Percentiles rank a stretch among this genome's conserved stretches.
Evolutionary conservation across 179 eudicot genomes (phyloP).

Genomic region (Dionaea muscipula): DNA sequence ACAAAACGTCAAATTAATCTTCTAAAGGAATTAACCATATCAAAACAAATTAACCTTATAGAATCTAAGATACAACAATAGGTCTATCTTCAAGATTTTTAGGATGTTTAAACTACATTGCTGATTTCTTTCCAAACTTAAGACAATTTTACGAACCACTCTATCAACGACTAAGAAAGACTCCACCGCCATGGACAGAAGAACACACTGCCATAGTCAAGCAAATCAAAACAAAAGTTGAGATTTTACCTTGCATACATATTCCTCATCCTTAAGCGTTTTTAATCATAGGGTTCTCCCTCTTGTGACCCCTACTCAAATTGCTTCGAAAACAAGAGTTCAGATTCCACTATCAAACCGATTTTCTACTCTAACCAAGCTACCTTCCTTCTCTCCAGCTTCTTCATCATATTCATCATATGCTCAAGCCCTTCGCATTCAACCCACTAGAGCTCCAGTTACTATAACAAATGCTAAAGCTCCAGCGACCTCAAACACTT

Average conservation of each 20-base stretch:
- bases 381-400: too few species aligned
- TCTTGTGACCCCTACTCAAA: too few species aligned
- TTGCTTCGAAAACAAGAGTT: too few species aligned
- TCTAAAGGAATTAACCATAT: background rate
- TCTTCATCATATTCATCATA: too few species aligned
- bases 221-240: background rate
- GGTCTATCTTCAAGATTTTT: background rate
- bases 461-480: too few species aligned
- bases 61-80: background rate
- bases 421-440: too few species aligned
- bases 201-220: background rate
- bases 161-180: background rate
- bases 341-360: background rate
- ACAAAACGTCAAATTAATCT: background rate
- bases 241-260: background rate
- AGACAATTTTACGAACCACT: background rate
- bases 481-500: too few species aligned
- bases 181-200: background rate
- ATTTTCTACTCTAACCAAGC: too few species aligned
- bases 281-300: too few species aligned
- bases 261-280: background rate
- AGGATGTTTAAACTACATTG: background rate
- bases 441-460: too few species aligned
- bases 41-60: background rate
- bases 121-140: background rate